These are phyloP conservation scores for Lachnellula hyalina DNA, from an alignment of 2,329 filamentous ascomycete species.

Conservation along the genomic window DNA sequence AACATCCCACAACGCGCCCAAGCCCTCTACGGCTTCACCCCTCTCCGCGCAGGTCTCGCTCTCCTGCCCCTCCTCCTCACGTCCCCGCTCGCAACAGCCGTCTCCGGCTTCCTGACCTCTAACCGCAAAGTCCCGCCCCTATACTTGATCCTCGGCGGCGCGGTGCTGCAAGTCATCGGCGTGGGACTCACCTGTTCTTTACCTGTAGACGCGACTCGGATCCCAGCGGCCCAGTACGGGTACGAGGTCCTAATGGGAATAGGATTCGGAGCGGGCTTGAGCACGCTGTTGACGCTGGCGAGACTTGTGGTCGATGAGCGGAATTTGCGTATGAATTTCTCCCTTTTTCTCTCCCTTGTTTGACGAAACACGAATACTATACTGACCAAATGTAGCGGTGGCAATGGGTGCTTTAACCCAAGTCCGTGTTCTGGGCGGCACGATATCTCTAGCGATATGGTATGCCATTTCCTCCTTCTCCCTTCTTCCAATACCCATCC, in stretches of 20 bases:
- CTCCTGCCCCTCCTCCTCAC: slow-evolving; percentile 7
- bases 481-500: no score
- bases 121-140: slow-evolving; percentile 5
- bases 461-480: not conserved
- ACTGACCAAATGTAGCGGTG: not conserved
- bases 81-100: not conserved
- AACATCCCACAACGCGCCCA: slow-evolving; percentile 15
- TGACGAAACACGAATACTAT: not conserved
- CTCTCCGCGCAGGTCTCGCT: slow-evolving; percentile 1
- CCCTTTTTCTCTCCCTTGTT: no score
- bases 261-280: slow-evolving; percentile 45
- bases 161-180: slow-evolving; percentile 9
- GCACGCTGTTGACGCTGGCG: slow-evolving; percentile 51
- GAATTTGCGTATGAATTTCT: not conserved
- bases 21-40: slow-evolving; percentile 8
- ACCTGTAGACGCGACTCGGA: not conserved
- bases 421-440: slow-evolving; percentile 1
- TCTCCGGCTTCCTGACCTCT: slow-evolving; percentile 2
- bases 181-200: slow-evolving; percentile 6
- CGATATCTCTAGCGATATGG: slow-evolving; percentile 1
- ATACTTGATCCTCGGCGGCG: slow-evolving; percentile 8
- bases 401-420: slow-evolving; percentile 1
- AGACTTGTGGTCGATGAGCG: slow-evolving; percentile 33
- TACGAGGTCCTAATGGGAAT: slow-evolving; percentile 52
- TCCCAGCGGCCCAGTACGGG: slow-evolving; percentile 35